Base-by-base conservation (phyloP, 176 grass and related monocot species). In the Leersia perrieri region DNA sequence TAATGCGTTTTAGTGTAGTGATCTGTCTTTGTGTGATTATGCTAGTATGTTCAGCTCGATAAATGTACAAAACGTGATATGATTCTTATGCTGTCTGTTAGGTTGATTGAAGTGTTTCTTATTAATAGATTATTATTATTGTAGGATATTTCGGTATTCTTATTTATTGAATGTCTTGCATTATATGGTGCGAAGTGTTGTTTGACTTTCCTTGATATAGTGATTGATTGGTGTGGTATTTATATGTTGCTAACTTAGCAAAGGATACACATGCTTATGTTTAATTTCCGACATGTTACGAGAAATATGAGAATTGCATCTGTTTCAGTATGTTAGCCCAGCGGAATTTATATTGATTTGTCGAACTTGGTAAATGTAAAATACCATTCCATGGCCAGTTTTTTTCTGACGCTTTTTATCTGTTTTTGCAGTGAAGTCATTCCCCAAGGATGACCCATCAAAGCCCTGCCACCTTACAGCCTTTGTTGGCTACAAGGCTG, bases 401-500 rank as follows among this genome's bases (percentile, higher is more conserved):
- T 0, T 81, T 72, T 15, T 45, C 70, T 85, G 22, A 81, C 4
- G 63, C 5, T 80, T 5, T 1, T 77, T 63, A 11, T 66, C 0
- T 51, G 6, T 15, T 53, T 63, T 66, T 91, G 40, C 90, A 98
- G 95, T 98, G 88, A 98, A 98, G 88, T 34, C 84, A 18, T 95
- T 93, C 60, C 92, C 96, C 0, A 93, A 7, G 81, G 92, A 98
- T 87, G 85, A 92, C 25, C 53, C 81, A 8, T 87, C 83, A 41
- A 94, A 94, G 70, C 40, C 77, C 5, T 88, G 78, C 32, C 73
- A 89, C 33, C 80, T 98, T 22, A 94, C 95, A 72, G 83, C 95
- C 61, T 98, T 98, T 20, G 40, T 92, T 18, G 95, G 90, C 13
- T 98, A 94, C 92, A 98, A 98, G 75, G 88, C 95, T 90, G 95